Conservation (phyloP, 2,329 filamentous ascomycete species). For the Fusarium pseudocircinatum region DNA sequence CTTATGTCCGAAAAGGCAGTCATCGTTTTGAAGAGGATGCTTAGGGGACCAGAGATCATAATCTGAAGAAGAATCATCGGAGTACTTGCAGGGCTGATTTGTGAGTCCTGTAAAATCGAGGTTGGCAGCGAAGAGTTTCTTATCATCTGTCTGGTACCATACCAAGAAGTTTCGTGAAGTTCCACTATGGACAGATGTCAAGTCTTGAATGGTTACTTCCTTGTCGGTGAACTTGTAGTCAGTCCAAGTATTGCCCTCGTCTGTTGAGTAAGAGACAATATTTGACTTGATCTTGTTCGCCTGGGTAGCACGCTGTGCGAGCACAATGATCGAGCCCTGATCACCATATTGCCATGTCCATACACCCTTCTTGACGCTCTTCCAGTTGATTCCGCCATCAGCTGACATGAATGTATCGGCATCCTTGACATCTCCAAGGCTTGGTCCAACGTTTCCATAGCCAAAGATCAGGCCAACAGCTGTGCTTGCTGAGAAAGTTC, state of each 20-base stretch:
- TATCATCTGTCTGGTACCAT: slow-evolving; percentile 74
- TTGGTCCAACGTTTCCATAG: slow-evolving; percentile 85
- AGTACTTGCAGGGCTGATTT: slow-evolving; percentile 74
- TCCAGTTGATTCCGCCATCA: slow-evolving; percentile 93
- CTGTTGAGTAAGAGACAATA: slow-evolving; percentile 76
- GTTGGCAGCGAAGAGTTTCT: slow-evolving; percentile 77
- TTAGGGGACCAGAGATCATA: slow-evolving; percentile 89
- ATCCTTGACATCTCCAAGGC: slow-evolving; percentile 72
- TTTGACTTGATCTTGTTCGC: slow-evolving; percentile 76
- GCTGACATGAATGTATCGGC: slow-evolving; percentile 90
- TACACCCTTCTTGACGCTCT: slow-evolving; percentile 82
- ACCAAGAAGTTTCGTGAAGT: slow-evolving; percentile 91
- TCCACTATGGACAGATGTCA: slow-evolving; percentile 89
- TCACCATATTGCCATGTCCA: slow-evolving; percentile 97
- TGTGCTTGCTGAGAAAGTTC: slow-evolving; percentile 88
- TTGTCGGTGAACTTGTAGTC: slow-evolving; percentile 77
- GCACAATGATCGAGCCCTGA: slow-evolving; percentile 90
- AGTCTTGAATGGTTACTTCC: slow-evolving; percentile 78
- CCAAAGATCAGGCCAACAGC: slow-evolving; percentile 92
- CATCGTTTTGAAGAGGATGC: slow-evolving; percentile 79
- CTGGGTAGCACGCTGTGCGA: slow-evolving; percentile 76
- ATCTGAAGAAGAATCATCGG: slow-evolving; percentile 69
- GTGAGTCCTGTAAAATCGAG: slow-evolving; percentile 88
- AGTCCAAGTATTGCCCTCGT: slow-evolving; percentile 84
- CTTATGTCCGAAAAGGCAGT: slow-evolving; percentile 93